Conservation (phyloP, 257 asterid genomes). For the Salvia rosmarinus region DNA sequence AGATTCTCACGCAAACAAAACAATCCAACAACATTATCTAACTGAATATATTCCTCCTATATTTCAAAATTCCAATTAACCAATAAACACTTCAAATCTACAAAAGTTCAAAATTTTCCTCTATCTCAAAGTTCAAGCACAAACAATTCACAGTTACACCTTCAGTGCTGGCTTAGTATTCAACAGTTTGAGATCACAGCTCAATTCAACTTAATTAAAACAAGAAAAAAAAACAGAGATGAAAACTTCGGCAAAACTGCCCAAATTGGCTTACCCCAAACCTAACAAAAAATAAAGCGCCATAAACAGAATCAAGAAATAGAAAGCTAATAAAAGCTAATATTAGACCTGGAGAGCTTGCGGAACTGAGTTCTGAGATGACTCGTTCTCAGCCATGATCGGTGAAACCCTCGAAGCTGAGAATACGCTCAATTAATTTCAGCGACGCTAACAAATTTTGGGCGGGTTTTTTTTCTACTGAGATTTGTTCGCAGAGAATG, state of each 20-base stretch:
- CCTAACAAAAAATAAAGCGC: neutral
- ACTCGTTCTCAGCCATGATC: slow-evolving; percentile 27
- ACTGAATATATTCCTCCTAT: neutral
- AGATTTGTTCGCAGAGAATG: neutral
- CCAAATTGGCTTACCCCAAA: neutral
- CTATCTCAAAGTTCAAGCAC: neutral
- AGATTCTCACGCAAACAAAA: neutral
- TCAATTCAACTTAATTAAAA: neutral
- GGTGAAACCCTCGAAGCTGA: neutral
- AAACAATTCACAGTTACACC: neutral
- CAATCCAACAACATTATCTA: neutral
- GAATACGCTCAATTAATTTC: neutral
- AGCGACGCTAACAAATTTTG: neutral
- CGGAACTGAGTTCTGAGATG: slow-evolving; percentile 36
- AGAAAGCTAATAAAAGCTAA: neutral
- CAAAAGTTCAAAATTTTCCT: neutral
- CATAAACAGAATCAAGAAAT: neutral
- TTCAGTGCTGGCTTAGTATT: neutral
- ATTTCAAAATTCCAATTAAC: neutral
- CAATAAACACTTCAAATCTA: neutral
- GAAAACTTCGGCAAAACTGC: neutral
- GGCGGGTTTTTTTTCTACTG: neutral
- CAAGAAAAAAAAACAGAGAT: neutral
- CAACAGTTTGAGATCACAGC: neutral
- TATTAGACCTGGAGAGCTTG: slow-evolving; percentile 61